These are phyloP conservation scores for Globisporangium ultimum DNA, from an alignment of 352 stramenopile species.

Conservation along the genomic window DNA sequence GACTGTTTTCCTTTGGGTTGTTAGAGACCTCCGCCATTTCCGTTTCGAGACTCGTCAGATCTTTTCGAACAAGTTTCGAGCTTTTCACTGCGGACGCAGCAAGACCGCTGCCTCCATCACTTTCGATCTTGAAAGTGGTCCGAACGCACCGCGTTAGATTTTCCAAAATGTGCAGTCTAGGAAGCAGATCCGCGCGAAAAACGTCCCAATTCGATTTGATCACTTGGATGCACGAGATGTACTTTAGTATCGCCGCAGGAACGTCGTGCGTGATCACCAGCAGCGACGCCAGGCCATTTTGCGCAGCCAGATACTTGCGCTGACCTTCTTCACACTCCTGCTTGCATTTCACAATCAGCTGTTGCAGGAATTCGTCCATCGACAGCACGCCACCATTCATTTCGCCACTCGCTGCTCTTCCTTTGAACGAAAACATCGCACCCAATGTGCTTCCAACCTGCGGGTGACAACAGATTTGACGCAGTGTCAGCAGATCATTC, in stretches of 20 bases:
- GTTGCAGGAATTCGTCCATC: slow-evolving; percentile 77
- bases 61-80: background rate
- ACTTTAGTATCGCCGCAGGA: slow-evolving; percentile 42
- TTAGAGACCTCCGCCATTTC: slow-evolving; percentile 2
- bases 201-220: slow-evolving; percentile 55
- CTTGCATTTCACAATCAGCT: slow-evolving; percentile 59
- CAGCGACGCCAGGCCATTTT: slow-evolving; percentile 69
- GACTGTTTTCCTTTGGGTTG: slow-evolving; percentile 39
- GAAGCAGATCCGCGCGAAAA: slow-evolving; percentile 68
- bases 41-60: background rate
- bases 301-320: slow-evolving; percentile 64
- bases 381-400: slow-evolving; percentile 41
- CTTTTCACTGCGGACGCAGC: background rate
- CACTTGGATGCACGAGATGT: slow-evolving; percentile 37
- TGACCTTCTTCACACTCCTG: slow-evolving; percentile 85
- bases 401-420: background rate
- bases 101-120: background rate
- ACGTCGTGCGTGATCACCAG: slow-evolving; percentile 30
- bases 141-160: slow-evolving; percentile 46
- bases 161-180: slow-evolving; percentile 62
- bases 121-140: slow-evolving; percentile 15
- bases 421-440: slow-evolving; percentile 8
- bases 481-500: slow-evolving; percentile 73
- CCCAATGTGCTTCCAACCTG: slow-evolving; percentile 65
- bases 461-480: slow-evolving; percentile 91